phyloP scores from a whole-genome alignment of 306 rosid species.

The Prosopis cineraria region DNA sequence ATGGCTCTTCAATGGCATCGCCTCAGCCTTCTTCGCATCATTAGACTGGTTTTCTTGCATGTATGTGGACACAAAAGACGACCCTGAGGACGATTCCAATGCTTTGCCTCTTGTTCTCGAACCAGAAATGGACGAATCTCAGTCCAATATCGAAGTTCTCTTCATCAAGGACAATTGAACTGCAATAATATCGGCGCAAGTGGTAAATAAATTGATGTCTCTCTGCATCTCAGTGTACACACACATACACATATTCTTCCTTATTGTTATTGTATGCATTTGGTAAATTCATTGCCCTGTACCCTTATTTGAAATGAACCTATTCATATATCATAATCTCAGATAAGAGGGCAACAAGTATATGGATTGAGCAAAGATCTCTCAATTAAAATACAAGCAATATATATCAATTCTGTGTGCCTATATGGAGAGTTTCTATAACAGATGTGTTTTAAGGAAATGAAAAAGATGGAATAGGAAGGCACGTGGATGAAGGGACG shows the following conservation, averaged over 20 bases:
- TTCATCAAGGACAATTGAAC: constrained; percentile 11
- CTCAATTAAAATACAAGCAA: background rate
- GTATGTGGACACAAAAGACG: constrained; percentile 35
- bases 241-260: background rate
- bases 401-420: background rate
- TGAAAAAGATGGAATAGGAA: background rate
- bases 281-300: background rate
- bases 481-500: constrained; percentile 5
- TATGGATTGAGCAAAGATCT: background rate
- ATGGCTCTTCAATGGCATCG: constrained; percentile 37
- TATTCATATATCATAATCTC: background rate
- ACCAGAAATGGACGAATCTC: constrained; percentile 12
- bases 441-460: no score
- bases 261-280: background rate
- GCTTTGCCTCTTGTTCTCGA: constrained; percentile 28
- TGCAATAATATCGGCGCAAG: background rate
- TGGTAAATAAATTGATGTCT: background rate
- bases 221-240: background rate
- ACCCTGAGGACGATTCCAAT: constrained; percentile 30
- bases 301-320: background rate
- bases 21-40: constrained; percentile 38
- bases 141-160: background rate
- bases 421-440: no score
- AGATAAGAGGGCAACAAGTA: background rate
- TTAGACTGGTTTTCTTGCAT: constrained; percentile 44